A percentile compares a stretch with the other conserved stretches of the same genome.
Conservation (phyloP, 163 green algal genomes). For the Chlamydomonas reinhardtii region DNA sequence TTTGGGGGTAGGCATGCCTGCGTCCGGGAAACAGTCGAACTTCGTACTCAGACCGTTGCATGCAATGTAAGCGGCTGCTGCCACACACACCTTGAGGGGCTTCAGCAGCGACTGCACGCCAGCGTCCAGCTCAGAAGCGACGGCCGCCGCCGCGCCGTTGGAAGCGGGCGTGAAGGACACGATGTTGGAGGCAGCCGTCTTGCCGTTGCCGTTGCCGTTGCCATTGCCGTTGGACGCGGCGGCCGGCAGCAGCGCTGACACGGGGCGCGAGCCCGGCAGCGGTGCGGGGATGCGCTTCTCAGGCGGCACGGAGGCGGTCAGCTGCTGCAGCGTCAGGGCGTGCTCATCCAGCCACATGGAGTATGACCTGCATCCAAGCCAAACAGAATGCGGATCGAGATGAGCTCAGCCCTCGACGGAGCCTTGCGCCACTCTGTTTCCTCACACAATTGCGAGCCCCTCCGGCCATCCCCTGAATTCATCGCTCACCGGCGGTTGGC, state of each 20-base stretch:
- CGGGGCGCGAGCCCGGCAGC: slow-evolving; percentile 8
- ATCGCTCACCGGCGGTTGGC: slow-evolving; percentile 46
- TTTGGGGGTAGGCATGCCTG: background rate
- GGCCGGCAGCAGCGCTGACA: slow-evolving; percentile 3
- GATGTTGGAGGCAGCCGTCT: slow-evolving; percentile 39
- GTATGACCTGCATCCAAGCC: slow-evolving; percentile 77
- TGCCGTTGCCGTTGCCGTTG: slow-evolving; percentile 57
- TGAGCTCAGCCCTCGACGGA: no score
- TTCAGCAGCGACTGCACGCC: slow-evolving; percentile 64
- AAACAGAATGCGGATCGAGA: no score
- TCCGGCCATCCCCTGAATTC: no score
- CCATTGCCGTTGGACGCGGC: slow-evolving; percentile 26
- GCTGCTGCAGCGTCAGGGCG: slow-evolving; percentile 75
- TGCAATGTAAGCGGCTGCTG: no score
- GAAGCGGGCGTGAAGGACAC: slow-evolving; percentile 13
- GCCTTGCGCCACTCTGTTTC: no score
- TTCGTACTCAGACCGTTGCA: no score
- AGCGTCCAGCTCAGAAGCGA: slow-evolving; percentile 47
- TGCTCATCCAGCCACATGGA: slow-evolving; percentile 87
- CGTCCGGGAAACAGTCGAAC: no score
- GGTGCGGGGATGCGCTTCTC: slow-evolving; percentile 29
- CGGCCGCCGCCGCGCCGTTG: background rate
- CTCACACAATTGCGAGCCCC: no score
- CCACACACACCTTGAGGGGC: slow-evolving; percentile 69
- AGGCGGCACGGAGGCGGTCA: slow-evolving; percentile 51